Conservation (phyloP, 75 land plant species). For the Larix kaempferi region DNA sequence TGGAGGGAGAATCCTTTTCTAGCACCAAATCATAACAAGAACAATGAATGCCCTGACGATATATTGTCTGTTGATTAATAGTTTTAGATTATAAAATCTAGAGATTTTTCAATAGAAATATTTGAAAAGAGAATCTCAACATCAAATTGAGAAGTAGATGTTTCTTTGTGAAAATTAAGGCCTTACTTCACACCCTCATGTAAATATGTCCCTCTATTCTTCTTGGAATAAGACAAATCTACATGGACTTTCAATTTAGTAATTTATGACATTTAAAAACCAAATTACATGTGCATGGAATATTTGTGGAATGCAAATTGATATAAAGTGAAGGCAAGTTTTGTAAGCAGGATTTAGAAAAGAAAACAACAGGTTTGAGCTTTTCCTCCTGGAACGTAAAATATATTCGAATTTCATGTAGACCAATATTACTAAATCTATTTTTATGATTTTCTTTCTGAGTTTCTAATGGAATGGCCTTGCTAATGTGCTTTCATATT, state of each 20-base stretch:
- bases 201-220: neutral
- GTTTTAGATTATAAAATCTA: neutral
- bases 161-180: neutral
- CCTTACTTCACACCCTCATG: neutral
- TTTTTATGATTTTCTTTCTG: neutral
- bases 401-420: neutral
- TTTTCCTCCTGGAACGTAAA: neutral
- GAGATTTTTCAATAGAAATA: neutral
- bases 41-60: neutral
- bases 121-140: neutral
- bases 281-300: neutral
- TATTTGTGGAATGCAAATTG: neutral
- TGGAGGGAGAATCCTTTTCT: conserved; percentile 58
- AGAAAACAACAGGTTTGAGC: neutral
- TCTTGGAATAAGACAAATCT: neutral
- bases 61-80: neutral
- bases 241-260: neutral
- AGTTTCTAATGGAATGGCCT: neutral
- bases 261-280: neutral
- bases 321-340: neutral
- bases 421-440: no score
- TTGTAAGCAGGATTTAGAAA: neutral
- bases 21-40: neutral
- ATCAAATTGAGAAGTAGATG: neutral
- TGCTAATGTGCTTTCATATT: neutral